Evolutionary conservation across 1,284 basidiomycete species (phyloP), one percentile per base, ranked within the genome.

Genomic region (Leucoagaricus sp.): DNA sequence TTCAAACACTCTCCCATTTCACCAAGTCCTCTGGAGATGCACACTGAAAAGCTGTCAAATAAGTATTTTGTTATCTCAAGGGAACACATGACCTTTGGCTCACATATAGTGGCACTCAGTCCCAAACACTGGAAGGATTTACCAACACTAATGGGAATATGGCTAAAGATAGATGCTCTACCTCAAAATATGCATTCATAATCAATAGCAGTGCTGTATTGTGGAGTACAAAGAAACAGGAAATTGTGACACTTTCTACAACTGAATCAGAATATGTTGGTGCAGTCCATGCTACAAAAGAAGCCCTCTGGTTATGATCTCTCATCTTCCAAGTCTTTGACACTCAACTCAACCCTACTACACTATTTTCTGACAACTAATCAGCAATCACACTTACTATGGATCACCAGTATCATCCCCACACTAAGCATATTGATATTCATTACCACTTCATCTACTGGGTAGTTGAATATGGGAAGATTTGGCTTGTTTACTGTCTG

Each of bases 401-500:
- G 19, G 69, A 73, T 46, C 65, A 71, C 38, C 58, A 65, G 25
- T 72, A 67, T 55, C 77, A 78, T 53, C 67, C 68, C 3, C 51
- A 72, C 17, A 78, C 75, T 0, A 78, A 78, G 59, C 76, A 80
- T 58, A 78, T 80, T 52, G 69, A 78, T 58, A 69, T 77, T 21
- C 57, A 60, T 0, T 72, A 69, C 53, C 76, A 78, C 57, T 74
- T 70, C 47, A 67, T 77, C 21, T 64, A 71, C 0, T 70, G 70
- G 33, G 61, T 63, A 19, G 65, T 77, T 38, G 53, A 65, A 19
- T 34, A 59, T 4, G 62, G 63, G 10, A 57, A 50, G 0, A 52
- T 72, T 40, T 36, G 50, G 0, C 49, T 71, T 15, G 34, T 64
- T 9, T 71, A 70, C 49, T 65, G 65, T 31, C 65, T 63, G 12